Conservation (phyloP, 352 stramenopile genomes). For the Phytophthora idaei region DNA sequence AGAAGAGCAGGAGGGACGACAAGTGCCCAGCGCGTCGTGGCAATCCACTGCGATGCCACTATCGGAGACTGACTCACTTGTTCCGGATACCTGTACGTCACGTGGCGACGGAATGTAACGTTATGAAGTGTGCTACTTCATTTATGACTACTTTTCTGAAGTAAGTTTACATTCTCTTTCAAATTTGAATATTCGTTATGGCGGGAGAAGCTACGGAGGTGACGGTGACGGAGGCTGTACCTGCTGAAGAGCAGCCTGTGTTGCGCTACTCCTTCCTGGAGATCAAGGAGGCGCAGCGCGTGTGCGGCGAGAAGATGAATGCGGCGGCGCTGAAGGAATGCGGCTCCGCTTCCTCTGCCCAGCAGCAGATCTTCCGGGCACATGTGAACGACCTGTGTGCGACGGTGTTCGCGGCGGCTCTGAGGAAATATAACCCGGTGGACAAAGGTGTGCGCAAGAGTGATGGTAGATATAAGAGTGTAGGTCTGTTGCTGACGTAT, state of each 20-base stretch:
- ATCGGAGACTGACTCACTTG: constrained; percentile 4
- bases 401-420: constrained; percentile 66
- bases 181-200: constrained; percentile 31
- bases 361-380: constrained; percentile 78
- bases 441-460: constrained; percentile 47
- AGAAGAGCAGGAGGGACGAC: constrained; percentile 9
- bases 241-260: constrained; percentile 9
- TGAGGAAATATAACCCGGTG: constrained; percentile 76
- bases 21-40: constrained; percentile 7
- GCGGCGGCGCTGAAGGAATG: constrained; percentile 55
- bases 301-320: constrained; percentile 65
- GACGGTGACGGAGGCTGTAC: background rate
- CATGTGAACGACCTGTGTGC: constrained; percentile 79
- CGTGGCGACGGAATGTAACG: constrained; percentile 1
- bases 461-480: constrained; percentile 1
- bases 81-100: background rate
- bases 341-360: constrained; percentile 51
- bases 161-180: background rate
- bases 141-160: background rate
- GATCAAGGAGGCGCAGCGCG: constrained; percentile 76
- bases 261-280: constrained; percentile 74
- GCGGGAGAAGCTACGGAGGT: constrained; percentile 19
- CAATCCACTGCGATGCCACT: constrained; percentile 8
- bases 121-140: background rate
- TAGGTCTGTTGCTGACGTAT: background rate